These are phyloP conservation scores for Lipomyces chichibuensis DNA, from an alignment of 805 yeast species.

Conservation along the genomic window DNA sequence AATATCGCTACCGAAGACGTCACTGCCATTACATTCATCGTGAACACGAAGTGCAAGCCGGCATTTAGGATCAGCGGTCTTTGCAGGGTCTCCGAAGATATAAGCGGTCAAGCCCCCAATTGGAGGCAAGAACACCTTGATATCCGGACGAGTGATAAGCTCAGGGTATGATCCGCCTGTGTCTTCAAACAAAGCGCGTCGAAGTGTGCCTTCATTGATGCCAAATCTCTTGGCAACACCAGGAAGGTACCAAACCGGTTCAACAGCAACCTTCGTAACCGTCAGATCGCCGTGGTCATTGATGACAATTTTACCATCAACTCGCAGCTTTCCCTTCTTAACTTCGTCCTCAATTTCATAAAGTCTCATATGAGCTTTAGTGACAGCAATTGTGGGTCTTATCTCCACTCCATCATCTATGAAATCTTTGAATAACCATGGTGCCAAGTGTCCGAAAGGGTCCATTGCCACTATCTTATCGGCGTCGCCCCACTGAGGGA, in stretches of 20 bases:
- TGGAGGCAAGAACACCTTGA: slow-evolving; percentile 67
- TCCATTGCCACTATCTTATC: slow-evolving; percentile 67
- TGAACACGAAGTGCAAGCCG: slow-evolving; percentile 63
- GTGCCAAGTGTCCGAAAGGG: slow-evolving; percentile 68
- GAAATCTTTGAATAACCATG: slow-evolving; percentile 56
- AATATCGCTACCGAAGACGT: slow-evolving; percentile 68
- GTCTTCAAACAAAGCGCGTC: slow-evolving; percentile 66
- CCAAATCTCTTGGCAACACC: slow-evolving; percentile 68
- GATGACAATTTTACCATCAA: slow-evolving; percentile 64
- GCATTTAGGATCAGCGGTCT: slow-evolving; percentile 55
- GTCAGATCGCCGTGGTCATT: slow-evolving; percentile 64
- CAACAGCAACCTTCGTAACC: slow-evolving; percentile 67
- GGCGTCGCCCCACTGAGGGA: slow-evolving; percentile 58
- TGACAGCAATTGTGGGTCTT: slow-evolving; percentile 67
- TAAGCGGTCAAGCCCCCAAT: slow-evolving; percentile 70
- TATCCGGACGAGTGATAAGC: slow-evolving; percentile 66
- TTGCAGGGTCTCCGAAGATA: slow-evolving; percentile 63
- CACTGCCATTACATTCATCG: slow-evolving; percentile 73
- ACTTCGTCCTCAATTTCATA: slow-evolving; percentile 63
- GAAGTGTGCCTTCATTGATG: slow-evolving; percentile 57
- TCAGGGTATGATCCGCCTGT: slow-evolving; percentile 76
- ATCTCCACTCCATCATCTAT: slow-evolving; percentile 55
- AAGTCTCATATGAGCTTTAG: slow-evolving; percentile 66
- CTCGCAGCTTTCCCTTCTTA: slow-evolving; percentile 54
- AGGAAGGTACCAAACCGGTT: slow-evolving; percentile 72